Evolutionary conservation across 192 early-diverging fungal species (phyloP).

Genomic region (Coemansia sp.): DNA sequence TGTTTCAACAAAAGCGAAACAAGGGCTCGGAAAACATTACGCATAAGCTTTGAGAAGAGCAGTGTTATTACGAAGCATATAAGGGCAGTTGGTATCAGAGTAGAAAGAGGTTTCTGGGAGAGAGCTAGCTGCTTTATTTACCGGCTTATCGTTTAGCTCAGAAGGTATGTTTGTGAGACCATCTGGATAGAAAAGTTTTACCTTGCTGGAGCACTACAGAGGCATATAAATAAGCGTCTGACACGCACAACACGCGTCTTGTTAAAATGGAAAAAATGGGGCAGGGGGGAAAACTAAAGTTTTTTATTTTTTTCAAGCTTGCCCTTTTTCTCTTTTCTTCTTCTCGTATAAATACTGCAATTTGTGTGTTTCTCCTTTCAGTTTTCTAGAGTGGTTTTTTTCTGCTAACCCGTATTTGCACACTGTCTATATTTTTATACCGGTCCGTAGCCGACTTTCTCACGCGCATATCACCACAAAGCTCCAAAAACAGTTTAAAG

Average conservation of each 20-base stretch:
- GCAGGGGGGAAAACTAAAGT: slow-evolving; percentile 5
- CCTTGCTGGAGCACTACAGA: no score
- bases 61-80: no score
- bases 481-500: not conserved
- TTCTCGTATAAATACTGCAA: not conserved
- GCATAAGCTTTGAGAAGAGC: no score
- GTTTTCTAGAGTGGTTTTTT: not conserved
- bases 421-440: not conserved
- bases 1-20: no score
- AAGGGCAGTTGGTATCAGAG: no score
- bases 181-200: no score
- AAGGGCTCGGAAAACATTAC: no score
- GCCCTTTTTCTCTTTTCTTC: slow-evolving; percentile 6
- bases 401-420: not conserved
- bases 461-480: slow-evolving; percentile 4
- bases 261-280: not conserved
- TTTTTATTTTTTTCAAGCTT: not conserved
- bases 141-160: no score
- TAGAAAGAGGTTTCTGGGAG: no score
- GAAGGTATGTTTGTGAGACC: no score
- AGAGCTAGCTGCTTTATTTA: no score
- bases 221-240: no score
- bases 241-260: not conserved
- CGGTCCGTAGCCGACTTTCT: slow-evolving; percentile 1
- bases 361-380: not conserved